phyloP scores from a whole-genome alignment of 2,329 filamentous ascomycete species.

The Epichloe hybrida region DNA sequence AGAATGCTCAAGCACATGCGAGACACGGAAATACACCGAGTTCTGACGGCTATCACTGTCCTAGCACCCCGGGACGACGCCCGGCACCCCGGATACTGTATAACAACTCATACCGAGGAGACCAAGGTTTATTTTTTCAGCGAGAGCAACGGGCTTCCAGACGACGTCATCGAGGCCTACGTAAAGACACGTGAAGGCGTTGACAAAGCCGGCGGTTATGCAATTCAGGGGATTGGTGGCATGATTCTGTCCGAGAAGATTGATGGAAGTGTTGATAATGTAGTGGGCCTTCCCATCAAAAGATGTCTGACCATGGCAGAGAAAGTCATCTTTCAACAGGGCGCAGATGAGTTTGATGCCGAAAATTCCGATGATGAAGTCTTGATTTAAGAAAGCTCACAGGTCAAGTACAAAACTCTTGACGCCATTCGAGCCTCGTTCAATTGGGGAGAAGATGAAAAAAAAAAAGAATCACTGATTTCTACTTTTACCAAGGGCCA shows the following conservation, averaged over 20 bases:
- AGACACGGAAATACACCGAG: conserved; percentile 64
- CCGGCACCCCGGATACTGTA: conserved; percentile 69
- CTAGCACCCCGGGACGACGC: conserved; percentile 73
- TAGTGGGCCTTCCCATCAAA: conserved; percentile 77
- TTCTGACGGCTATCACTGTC: conserved; percentile 75
- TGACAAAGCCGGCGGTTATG: conserved; percentile 94
- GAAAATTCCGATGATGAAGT: conserved; percentile 29
- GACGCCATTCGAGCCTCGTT: not conserved
- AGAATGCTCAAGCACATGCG: conserved; percentile 71
- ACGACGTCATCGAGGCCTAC: conserved; percentile 72
- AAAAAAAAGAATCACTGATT: not conserved
- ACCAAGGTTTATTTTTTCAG: conserved; percentile 86
- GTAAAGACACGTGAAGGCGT: conserved; percentile 79
- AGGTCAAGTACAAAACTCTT: not conserved
- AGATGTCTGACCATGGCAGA: conserved; percentile 71
- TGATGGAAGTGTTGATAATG: conserved; percentile 85
- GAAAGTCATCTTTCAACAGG: conserved; percentile 67
- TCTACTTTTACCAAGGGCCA: not conserved
- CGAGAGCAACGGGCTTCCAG: conserved; percentile 42
- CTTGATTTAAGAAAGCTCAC: not conserved
- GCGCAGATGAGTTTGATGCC: conserved; percentile 43
- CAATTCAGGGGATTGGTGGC: conserved; percentile 76
- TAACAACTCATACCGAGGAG: conserved; percentile 75
- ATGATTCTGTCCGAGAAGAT: conserved; percentile 81
- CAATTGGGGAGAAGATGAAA: not conserved